A percentile compares a stretch with the other conserved stretches of the same genome.
Evolutionary conservation across 805 yeast species (phyloP).

Genomic region (Yarrowia sp.): DNA sequence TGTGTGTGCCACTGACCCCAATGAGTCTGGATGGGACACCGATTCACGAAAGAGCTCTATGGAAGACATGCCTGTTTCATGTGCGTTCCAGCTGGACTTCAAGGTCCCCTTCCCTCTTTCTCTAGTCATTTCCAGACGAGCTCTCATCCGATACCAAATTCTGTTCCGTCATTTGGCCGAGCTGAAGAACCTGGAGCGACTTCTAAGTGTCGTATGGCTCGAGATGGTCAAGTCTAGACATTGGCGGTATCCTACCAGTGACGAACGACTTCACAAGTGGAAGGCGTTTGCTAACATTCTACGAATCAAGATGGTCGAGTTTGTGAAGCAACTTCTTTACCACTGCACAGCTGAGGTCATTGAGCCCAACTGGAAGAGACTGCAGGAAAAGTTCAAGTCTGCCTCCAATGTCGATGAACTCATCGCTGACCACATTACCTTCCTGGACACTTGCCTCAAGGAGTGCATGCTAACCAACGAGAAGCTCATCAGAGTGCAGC

Average conservation of each 20-base stretch:
- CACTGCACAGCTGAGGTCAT: slow-evolving; percentile 67
- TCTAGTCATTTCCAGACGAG: slow-evolving; percentile 71
- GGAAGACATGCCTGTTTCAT: slow-evolving; percentile 39
- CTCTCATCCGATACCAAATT: slow-evolving; percentile 78
- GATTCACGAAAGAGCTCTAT: slow-evolving; percentile 24
- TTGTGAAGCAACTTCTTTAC: slow-evolving; percentile 61
- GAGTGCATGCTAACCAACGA: slow-evolving; percentile 72
- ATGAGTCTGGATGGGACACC: slow-evolving; percentile 18
- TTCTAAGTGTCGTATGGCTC: slow-evolving; percentile 72
- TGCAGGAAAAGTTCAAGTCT: slow-evolving; percentile 49
- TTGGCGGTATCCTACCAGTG: slow-evolving; percentile 62
- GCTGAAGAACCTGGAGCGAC: slow-evolving; percentile 66
- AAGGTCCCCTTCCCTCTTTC: slow-evolving; percentile 85
- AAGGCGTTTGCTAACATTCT: slow-evolving; percentile 49
- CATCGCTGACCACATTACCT: slow-evolving; percentile 58
- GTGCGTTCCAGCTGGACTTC: slow-evolving; percentile 52
- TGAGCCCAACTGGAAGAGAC: slow-evolving; percentile 59
- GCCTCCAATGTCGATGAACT: slow-evolving; percentile 55
- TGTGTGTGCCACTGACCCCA: slow-evolving; percentile 42
- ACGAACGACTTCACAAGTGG: slow-evolving; percentile 58
- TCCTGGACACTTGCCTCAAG: slow-evolving; percentile 66
- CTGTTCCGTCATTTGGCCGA: slow-evolving; percentile 73
- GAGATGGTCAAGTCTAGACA: slow-evolving; percentile 68
- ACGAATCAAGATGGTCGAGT: slow-evolving; percentile 60
- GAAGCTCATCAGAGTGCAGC: slow-evolving; percentile 55